phyloP scores from a whole-genome alignment of 2,329 filamentous ascomycete species.

The Trichoderma afroharzianum region DNA sequence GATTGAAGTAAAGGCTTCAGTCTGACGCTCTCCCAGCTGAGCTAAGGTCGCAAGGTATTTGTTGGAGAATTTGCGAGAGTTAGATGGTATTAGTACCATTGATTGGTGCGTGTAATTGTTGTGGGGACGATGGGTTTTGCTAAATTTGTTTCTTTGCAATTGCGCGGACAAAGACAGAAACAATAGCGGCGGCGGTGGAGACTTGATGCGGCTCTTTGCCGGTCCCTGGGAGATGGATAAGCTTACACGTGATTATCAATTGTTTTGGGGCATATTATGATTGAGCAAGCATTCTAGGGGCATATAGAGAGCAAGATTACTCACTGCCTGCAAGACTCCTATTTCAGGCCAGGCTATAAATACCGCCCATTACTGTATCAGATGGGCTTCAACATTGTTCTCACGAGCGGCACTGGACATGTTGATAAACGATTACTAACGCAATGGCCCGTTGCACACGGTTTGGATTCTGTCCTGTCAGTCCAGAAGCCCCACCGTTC shows the following conservation, averaged over 20 bases:
- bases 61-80: neutral
- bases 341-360: neutral
- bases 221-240: neutral
- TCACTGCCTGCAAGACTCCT: neutral
- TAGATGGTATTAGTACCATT: neutral
- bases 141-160: neutral
- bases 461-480: neutral
- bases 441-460: neutral
- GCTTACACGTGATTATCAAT: neutral
- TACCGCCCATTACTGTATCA: neutral
- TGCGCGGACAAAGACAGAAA: neutral
- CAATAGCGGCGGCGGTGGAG: neutral
- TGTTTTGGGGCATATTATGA: neutral
- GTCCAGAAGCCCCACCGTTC: neutral
- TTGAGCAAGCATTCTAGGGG: neutral
- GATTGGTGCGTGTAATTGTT: neutral
- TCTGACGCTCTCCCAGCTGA: constrained; percentile 31
- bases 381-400: neutral
- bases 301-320: neutral
- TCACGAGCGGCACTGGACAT: neutral
- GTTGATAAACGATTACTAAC: neutral
- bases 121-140: neutral
- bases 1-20: constrained; percentile 28
- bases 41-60: constrained; percentile 26
- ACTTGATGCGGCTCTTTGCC: neutral